Percentiles rank a stretch among this genome's conserved stretches.
Evolutionary conservation across 768 basidiomycete species (phyloP).

Genomic region (Cyclocybe aegerita): DNA sequence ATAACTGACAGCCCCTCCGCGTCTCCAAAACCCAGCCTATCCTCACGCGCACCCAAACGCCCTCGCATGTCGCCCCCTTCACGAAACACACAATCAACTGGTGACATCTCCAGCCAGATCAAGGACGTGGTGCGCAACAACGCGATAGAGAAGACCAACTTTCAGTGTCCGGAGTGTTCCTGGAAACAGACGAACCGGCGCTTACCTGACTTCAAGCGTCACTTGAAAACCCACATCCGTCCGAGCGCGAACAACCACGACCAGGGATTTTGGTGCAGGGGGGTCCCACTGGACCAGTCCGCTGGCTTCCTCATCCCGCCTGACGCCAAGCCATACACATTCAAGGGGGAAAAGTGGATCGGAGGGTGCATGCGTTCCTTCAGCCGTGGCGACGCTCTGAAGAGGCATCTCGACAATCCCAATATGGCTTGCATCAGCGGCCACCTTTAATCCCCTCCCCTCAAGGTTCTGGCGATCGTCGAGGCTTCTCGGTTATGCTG

Average conservation of each 20-base stretch:
- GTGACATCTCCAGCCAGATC: conserved; percentile 19
- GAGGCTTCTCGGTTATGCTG: too few relatives aligned
- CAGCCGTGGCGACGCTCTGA: conserved; percentile 45
- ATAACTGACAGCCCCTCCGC: background rate
- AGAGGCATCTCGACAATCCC: conserved; percentile 39
- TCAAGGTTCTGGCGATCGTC: too few relatives aligned
- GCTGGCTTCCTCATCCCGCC: conserved; percentile 11
- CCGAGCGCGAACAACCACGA: conserved; percentile 36
- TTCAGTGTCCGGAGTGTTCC: conserved; percentile 46
- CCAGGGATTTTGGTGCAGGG: conserved; percentile 37
- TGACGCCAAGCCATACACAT: conserved; percentile 23
- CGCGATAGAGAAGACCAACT: conserved; percentile 21
- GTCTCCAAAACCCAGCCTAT: conserved; percentile 2
- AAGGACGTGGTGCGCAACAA: conserved; percentile 16
- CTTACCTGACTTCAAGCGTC: conserved; percentile 58
- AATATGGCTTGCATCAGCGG: conserved; percentile 25
- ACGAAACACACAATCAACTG: conserved; percentile 44
- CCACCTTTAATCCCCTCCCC: too few relatives aligned
- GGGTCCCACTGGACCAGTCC: conserved; percentile 27
- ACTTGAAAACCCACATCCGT: conserved; percentile 55
- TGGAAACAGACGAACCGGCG: conserved; percentile 51
- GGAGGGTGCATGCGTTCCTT: conserved; percentile 42
- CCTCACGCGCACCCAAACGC: conserved; percentile 19
- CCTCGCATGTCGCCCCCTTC: conserved; percentile 34
- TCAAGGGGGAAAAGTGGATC: conserved; percentile 29